Conservation (phyloP, 1,284 basidiomycete species). For the Taiwanofungus camphoratus region DNA sequence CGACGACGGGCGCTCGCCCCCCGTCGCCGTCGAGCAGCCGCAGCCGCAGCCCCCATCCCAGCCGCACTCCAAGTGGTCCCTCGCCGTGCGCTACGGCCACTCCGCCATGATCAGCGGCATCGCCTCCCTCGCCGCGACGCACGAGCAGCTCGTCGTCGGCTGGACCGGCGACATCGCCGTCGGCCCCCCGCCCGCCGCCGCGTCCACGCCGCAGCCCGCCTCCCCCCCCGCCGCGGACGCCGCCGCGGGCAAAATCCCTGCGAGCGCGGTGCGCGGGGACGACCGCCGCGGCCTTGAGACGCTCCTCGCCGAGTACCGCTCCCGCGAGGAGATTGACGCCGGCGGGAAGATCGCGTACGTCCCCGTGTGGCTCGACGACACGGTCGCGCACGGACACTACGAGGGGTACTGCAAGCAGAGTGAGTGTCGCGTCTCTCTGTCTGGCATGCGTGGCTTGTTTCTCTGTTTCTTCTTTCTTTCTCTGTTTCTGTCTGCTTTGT, state of each 20-base stretch:
- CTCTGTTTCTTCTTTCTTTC: constrained; percentile 1
- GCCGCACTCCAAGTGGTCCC: constrained; percentile 51
- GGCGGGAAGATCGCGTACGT: constrained; percentile 59
- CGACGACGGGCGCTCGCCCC: constrained; percentile 9
- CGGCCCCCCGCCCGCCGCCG: constrained; percentile 20
- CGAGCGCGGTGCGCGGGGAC: constrained; percentile 46
- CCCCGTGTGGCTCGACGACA: constrained; percentile 90
- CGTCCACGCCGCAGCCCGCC: constrained; percentile 15
- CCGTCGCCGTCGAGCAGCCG: constrained; percentile 15
- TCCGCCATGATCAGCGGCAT: constrained; percentile 95
- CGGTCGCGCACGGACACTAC: constrained; percentile 89
- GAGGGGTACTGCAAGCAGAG: constrained; percentile 98
- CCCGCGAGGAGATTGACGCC: constrained; percentile 51
- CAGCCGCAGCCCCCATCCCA: constrained; percentile 13
- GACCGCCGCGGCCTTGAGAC: constrained; percentile 60
- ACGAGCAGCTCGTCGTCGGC: constrained; percentile 89
- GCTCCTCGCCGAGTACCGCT: constrained; percentile 51
- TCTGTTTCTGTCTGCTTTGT: neutral
- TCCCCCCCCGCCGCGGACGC: constrained; percentile 12
- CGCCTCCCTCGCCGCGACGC: constrained; percentile 73
- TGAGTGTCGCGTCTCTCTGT: constrained; percentile 35
- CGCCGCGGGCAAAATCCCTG: constrained; percentile 35
- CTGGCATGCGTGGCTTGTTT: constrained; percentile 2
- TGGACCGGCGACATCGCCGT: constrained; percentile 86
- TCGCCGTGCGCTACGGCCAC: constrained; percentile 84